A percentile compares a stretch with the other conserved stretches of the same genome.
Conservation (phyloP, 192 early-diverging fungal species). For the Coemansia interrupta region DNA sequence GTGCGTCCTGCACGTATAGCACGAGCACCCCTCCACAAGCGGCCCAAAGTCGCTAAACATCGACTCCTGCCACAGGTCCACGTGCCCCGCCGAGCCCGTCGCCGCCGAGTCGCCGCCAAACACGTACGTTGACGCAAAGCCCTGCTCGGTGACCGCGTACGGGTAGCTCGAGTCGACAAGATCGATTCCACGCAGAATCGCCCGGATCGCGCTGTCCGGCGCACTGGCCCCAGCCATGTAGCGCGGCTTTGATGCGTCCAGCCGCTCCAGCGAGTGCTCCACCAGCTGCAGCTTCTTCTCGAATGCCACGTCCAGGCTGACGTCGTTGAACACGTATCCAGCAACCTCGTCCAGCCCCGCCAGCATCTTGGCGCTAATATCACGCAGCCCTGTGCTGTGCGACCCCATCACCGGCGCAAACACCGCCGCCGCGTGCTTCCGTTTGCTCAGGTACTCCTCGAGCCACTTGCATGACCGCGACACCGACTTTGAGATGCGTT, state of each 20-base stretch:
- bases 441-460: conserved; percentile 28
- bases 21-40: conserved; percentile 60
- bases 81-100: conserved; percentile 3
- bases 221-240: conserved; percentile 49
- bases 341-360: conserved; percentile 15
- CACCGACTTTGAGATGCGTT: conserved; percentile 50
- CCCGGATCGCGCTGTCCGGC: conserved; percentile 38
- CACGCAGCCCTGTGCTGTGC: conserved; percentile 34
- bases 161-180: conserved; percentile 72
- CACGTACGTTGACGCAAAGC: conserved; percentile 60
- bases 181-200: conserved; percentile 58
- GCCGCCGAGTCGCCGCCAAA: conserved; percentile 16
- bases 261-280: conserved; percentile 28
- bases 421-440: conserved; percentile 22
- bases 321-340: conserved; percentile 44
- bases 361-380: conserved; percentile 23
- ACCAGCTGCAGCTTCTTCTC: conserved; percentile 31
- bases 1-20: conserved; percentile 65
- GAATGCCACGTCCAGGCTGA: conserved; percentile 24
- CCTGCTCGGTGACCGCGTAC: conserved; percentile 60
- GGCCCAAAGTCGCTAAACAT: conserved; percentile 61
- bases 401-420: conserved; percentile 49
- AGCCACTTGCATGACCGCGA: conserved; percentile 44
- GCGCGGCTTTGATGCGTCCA: conserved; percentile 34
- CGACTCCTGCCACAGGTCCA: conserved; percentile 59